A percentile compares a stretch with the other conserved stretches of the same genome.
These are phyloP conservation scores for Capsella rubella DNA, from an alignment of 441 rosid genomes.

Conservation along the genomic window DNA sequence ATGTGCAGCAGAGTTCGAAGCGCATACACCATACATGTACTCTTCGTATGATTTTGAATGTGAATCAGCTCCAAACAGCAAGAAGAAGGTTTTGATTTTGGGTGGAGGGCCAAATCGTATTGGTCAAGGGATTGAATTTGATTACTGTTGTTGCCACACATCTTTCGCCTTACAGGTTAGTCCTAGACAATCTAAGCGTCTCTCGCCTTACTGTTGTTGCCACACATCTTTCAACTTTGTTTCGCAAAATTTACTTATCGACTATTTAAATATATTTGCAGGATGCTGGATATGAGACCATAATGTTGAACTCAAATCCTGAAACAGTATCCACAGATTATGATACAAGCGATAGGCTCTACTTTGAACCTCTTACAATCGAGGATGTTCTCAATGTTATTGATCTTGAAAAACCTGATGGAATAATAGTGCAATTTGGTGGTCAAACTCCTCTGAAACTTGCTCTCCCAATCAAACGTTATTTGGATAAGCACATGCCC, in stretches of 20 bases:
- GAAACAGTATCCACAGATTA: conserved; percentile 97
- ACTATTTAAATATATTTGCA: conserved; percentile 45
- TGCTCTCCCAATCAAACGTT: conserved; percentile 82
- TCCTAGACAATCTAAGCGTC: conserved; percentile 19
- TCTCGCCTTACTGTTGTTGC: not conserved
- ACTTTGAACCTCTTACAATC: conserved; percentile 89
- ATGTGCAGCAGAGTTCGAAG: conserved; percentile 98
- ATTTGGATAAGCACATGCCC: conserved; percentile 76
- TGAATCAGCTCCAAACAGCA: conserved; percentile 83
- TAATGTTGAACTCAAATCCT: conserved; percentile 98
- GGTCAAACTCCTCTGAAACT: conserved; percentile 97
- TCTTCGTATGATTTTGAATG: conserved; percentile 97
- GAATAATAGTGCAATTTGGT: conserved; percentile 94
- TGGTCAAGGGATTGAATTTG: conserved; percentile 98
- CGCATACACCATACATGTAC: conserved; percentile 96
- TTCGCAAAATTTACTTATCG: conserved; percentile 2
- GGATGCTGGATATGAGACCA: conserved; percentile 97
- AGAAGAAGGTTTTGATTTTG: conserved; percentile 87
- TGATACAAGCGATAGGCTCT: conserved; percentile 95
- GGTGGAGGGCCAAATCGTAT: conserved; percentile 99
- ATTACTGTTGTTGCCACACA: conserved; percentile 98
- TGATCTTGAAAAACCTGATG: conserved; percentile 91
- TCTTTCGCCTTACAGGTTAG: conserved; percentile 96
- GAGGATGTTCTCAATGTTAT: conserved; percentile 93
- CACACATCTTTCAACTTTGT: not conserved